Evolutionary conservation across 352 stramenopile genomes (phyloP).

Genomic region (Globisporangium alternatum): DNA sequence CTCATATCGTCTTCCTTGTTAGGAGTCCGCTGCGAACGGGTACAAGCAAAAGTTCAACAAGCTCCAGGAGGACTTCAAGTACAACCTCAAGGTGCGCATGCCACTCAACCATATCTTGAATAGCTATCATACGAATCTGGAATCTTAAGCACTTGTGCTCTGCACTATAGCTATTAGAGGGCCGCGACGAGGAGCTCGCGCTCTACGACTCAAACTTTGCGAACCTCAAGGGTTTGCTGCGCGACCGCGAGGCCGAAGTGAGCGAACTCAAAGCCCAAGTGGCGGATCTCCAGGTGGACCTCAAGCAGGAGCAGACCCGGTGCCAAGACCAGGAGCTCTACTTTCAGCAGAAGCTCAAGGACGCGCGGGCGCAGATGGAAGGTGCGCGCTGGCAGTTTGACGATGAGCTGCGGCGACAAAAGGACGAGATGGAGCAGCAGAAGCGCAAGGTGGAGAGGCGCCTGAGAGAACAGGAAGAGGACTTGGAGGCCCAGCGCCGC

Average conservation of each 20-base stretch:
- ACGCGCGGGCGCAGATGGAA: conserved; percentile 69
- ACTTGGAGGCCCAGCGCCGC: conserved; percentile 65
- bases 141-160: too few species aligned
- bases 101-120: too few species aligned
- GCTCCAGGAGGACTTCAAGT: conserved; percentile 92
- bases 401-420: conserved; percentile 54
- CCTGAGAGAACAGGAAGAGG: conserved; percentile 76
- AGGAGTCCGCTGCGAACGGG: conserved; percentile 38
- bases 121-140: too few species aligned
- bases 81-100: conserved; percentile 77
- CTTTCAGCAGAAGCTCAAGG: conserved; percentile 75
- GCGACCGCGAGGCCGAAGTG: conserved; percentile 67
- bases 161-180: conserved; percentile 58
- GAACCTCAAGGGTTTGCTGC: conserved; percentile 65
- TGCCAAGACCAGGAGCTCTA: conserved; percentile 45
- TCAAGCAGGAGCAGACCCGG: conserved; percentile 45
- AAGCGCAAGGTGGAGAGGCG: conserved; percentile 49
- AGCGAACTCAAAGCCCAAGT: conserved; percentile 63
- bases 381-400: conserved; percentile 73
- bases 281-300: conserved; percentile 47
- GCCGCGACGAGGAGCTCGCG: conserved; percentile 87
- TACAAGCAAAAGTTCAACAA: conserved; percentile 82
- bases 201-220: conserved; percentile 87
- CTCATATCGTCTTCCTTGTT: background rate
- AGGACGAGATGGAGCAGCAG: conserved; percentile 58